A percentile compares a stretch with the other conserved stretches of the same genome.
These are phyloP conservation scores for Calonectria pseudoturangicola DNA, from an alignment of 2,329 filamentous ascomycete genomes.

Conservation along the genomic window DNA sequence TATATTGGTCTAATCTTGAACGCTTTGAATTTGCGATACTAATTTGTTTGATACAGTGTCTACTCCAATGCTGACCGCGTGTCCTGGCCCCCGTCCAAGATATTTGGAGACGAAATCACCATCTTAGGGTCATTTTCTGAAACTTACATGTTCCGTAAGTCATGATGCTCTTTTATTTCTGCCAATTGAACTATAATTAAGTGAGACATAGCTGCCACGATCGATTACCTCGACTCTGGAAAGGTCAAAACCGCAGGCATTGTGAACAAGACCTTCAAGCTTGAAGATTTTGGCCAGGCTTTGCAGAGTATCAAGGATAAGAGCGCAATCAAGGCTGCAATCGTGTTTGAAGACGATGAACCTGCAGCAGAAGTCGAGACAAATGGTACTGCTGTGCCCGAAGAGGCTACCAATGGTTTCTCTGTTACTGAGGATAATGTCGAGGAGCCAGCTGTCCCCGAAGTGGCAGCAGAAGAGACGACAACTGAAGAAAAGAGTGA, in stretches of 20 bases:
- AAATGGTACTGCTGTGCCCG: neutral
- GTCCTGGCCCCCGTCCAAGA: slow-evolving; percentile 82
- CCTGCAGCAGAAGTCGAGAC: slow-evolving; percentile 24
- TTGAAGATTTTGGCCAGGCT: slow-evolving; percentile 84
- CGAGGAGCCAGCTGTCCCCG: slow-evolving; percentile 3
- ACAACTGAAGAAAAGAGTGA: neutral
- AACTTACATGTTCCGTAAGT: slow-evolving; percentile 81
- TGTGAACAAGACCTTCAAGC: slow-evolving; percentile 82
- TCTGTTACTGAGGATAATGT: slow-evolving; percentile 8
- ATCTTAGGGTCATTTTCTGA: slow-evolving; percentile 84
- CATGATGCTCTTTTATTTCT: neutral
- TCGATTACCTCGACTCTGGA: slow-evolving; percentile 73
- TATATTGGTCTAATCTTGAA: neutral
- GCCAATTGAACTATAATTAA: slow-evolving; percentile 26
- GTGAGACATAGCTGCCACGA: slow-evolving; percentile 62
- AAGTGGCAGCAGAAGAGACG: slow-evolving; percentile 25
- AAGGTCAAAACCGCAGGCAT: slow-evolving; percentile 80
- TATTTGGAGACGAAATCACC: slow-evolving; percentile 81
- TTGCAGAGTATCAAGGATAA: slow-evolving; percentile 83
- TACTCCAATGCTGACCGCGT: slow-evolving; percentile 79
- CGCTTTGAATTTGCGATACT: neutral
- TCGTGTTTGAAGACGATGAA: slow-evolving; percentile 76
- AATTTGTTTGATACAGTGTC: slow-evolving; percentile 65
- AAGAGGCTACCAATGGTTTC: slow-evolving; percentile 12
- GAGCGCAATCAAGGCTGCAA: slow-evolving; percentile 83